phyloP scores from a whole-genome alignment of 805 yeast genomes.

The Wickerhamiella lipophila region DNA sequence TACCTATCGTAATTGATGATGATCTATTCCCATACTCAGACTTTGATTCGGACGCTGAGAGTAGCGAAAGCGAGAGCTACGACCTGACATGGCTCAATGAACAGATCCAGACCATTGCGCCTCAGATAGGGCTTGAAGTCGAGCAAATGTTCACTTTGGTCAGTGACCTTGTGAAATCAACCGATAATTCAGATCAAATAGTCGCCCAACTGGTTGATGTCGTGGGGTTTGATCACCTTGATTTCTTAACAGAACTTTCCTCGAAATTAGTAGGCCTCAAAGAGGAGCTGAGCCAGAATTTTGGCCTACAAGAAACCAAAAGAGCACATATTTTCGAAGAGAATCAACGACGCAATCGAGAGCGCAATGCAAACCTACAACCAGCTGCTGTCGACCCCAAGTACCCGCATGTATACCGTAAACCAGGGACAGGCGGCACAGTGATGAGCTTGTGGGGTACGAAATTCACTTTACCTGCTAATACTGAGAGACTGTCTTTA shows the following conservation, averaged over 20 bases:
- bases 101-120: constrained; percentile 4
- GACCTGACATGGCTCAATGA: constrained; percentile 4
- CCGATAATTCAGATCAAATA: constrained; percentile 12
- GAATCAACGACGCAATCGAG: constrained; percentile 16
- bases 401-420: constrained; percentile 80
- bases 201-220: constrained; percentile 46
- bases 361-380: constrained; percentile 20
- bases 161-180: not conserved
- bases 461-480: constrained; percentile 65
- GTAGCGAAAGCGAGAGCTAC: not conserved
- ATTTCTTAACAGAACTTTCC: constrained; percentile 55
- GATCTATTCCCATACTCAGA: constrained; percentile 10
- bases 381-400: constrained; percentile 32
- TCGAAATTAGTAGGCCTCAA: constrained; percentile 24
- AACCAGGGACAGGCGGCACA: constrained; percentile 47
- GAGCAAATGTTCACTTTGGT: constrained; percentile 1
- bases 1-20: constrained; percentile 2
- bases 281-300: constrained; percentile 25
- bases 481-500: constrained; percentile 41
- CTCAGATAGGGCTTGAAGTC: constrained; percentile 1
- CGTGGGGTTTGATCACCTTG: constrained; percentile 77
- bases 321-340: constrained; percentile 17
- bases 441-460: constrained; percentile 71
- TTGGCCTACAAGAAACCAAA: constrained; percentile 14
- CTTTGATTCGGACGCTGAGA: constrained; percentile 4